A percentile compares a stretch with the other conserved stretches of the same genome.
These are phyloP conservation scores for Eucalyptus globulus DNA, from an alignment of 345 rosid species.

Conservation along the genomic window DNA sequence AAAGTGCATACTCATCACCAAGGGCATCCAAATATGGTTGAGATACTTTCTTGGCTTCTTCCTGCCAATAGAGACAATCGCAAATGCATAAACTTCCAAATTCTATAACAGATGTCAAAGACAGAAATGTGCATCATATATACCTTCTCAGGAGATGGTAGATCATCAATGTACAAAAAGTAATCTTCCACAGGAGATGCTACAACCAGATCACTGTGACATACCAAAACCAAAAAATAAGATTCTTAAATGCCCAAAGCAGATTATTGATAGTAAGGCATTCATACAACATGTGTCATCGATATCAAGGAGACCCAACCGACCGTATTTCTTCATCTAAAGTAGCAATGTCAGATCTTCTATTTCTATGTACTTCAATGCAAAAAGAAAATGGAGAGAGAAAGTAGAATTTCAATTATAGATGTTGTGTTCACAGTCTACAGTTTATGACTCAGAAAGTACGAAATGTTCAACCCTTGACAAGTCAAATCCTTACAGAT, in stretches of 20 bases:
- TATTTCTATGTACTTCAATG: not conserved
- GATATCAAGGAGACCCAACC: not conserved
- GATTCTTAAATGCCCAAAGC: not conserved
- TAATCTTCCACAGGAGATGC: slow-evolving; percentile 90
- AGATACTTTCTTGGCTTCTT: slow-evolving; percentile 44
- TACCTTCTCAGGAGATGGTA: slow-evolving; percentile 60
- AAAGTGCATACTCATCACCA: slow-evolving; percentile 62
- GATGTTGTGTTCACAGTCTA: not conserved
- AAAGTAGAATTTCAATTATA: not conserved
- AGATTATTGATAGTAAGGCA: not conserved
- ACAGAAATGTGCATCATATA: not conserved
- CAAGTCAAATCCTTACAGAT: slow-evolving; percentile 44
- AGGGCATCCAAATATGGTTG: slow-evolving; percentile 63
- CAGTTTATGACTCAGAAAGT: not conserved
- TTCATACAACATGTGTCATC: not conserved
- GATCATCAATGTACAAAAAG: slow-evolving; percentile 65
- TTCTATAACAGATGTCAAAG: not conserved
- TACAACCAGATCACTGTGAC: slow-evolving; percentile 82
- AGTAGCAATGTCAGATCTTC: not conserved
- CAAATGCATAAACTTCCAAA: not conserved
- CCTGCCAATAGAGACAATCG: slow-evolving; percentile 16
- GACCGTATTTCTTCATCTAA: not conserved
- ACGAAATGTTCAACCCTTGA: not conserved
- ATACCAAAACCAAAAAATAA: not conserved
- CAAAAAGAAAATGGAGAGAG: not conserved